phyloP scores from a whole-genome alignment of 2,329 filamentous ascomycete species.

The Fusarium scirpi region DNA sequence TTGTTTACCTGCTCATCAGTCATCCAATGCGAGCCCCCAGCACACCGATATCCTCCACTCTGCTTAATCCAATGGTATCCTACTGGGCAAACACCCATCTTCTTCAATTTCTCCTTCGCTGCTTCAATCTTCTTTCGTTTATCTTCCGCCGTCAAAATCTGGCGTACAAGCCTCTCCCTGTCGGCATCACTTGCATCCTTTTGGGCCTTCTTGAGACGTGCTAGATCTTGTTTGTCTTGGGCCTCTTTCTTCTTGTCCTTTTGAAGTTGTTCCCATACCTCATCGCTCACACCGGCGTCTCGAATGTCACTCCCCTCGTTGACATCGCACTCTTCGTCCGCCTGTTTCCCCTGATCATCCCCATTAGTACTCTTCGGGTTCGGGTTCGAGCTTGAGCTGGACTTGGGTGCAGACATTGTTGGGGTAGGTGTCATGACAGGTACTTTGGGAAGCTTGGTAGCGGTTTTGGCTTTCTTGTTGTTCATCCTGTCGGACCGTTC shows the following conservation, averaged over 20 bases:
- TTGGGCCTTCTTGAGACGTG: slow-evolving; percentile 49
- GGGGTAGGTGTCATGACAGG: background rate
- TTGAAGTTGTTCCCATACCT: slow-evolving; percentile 71
- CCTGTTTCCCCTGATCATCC: background rate
- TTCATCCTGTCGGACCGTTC: slow-evolving; percentile 27
- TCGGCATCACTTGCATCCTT: slow-evolving; percentile 47
- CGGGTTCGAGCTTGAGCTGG: background rate
- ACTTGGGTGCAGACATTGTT: background rate
- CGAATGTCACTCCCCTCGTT: slow-evolving; percentile 47
- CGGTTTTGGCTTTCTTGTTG: slow-evolving; percentile 14
- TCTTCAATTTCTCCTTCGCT: slow-evolving; percentile 61
- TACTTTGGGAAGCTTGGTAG: background rate
- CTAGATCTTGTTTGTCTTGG: slow-evolving; percentile 54
- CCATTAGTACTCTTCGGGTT: background rate
- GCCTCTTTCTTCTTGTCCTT: slow-evolving; percentile 58
- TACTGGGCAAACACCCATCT: slow-evolving; percentile 65
- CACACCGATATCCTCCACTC: slow-evolving; percentile 69
- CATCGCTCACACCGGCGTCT: slow-evolving; percentile 70
- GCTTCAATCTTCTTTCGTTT: slow-evolving; percentile 54
- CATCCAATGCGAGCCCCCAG: slow-evolving; percentile 68
- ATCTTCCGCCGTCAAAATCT: slow-evolving; percentile 51
- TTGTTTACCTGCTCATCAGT: slow-evolving; percentile 26
- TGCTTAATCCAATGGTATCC: slow-evolving; percentile 74
- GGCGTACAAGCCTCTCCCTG: slow-evolving; percentile 52
- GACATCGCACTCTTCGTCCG: background rate